Evolutionary conservation across 306 rosid species (phyloP), one percentile per base, ranked within the genome.

Genomic region (Quercus agrifolia): DNA sequence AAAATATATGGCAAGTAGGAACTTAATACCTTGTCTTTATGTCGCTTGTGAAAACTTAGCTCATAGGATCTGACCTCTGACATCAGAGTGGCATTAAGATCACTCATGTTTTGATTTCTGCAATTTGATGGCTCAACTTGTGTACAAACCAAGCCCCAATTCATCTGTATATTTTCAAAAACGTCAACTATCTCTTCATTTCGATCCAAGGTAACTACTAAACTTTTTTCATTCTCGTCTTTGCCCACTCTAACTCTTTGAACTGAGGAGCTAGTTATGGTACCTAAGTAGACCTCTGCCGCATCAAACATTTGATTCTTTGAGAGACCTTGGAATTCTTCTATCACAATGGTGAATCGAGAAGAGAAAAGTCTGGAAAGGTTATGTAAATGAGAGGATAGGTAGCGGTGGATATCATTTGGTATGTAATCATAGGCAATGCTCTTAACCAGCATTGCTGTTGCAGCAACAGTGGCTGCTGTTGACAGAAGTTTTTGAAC

Each of bases 221-320:
- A 56, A 33, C 51, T 46, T 19, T 12, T 70, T 1, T 80, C 84
- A 2, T 71, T 15, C 1, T 78, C 70, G 2, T 54, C 3, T 21
- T 76, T 77, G 73, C 75, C 73, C 5, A 72, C 86, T 55, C 77
- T 86, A 27, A 82, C 75, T 5, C 78, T 33, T 15, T 69, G 35
- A 0, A 80, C 15, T 0, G 70, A 80, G 51, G 63, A 33, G 25
- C 76, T 12, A 75, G 80, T 77, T 69, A 55, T 80, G 10, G 76
- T 56, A 28, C 76, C 63, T 55, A 77, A 76, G 58, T 80, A 86
- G 28, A 56, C 70, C 58, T 80, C 85, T 5, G 79, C 31, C 14
- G 82, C 89, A 59, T 56, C 73, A 78, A 75, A 86, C 2, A 80
- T 58, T 59, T 83, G 79, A 71, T 83, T 72, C 5, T 56, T 35